Evolutionary conservation across 306 rosid species (phyloP), one percentile per base, ranked within the genome.

Genomic region (Gynostemma pentaphyllum): DNA sequence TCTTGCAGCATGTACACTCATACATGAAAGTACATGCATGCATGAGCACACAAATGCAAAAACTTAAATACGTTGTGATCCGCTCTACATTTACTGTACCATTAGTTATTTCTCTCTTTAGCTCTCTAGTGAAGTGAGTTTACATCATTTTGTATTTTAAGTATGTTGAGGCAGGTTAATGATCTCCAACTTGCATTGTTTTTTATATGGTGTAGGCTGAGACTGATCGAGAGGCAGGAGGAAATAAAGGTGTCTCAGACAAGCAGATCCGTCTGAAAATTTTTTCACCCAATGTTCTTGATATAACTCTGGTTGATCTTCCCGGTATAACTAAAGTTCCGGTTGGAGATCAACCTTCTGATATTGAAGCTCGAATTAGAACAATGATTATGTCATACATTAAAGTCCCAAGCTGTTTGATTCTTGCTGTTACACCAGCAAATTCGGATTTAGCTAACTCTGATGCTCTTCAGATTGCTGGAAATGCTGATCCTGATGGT

Each of bases 401-500:
- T 51, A 92, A 89, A 84, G 78, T 81, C 51, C 81, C 85, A 13
- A 90, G 83, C 68, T 92, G 99, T 75, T 82, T 92, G 55, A 92
- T 92, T 81, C 80, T 92, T 13, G 99, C 99, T 68, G 99, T 92
- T 64, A 88, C 99, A 36, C 87, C 99, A 0, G 99, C 99, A 69
- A 92, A 92, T 80, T 88, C 99, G 56, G 99, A 92, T 83, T 78
- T 88, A 74, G 99, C 99, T 45, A 92, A 92, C 70, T 92, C 99
- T 70, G 99, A 92, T 75, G 99, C 99, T 69, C 96, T 92, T 78
- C 99, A 92, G 81, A 81, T 92, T 85, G 99, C 99, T 27, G 97
- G 97, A 73, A 81, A 82, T 70, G 99, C 99, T 70, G 99, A 94
- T 84, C 97, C 99, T 41, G 99, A 94, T 81, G 97, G 99, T 88